Percentiles rank a stretch among this genome's conserved stretches.
Conservation (phyloP, 2,329 filamentous ascomycete genomes). For the Venturia aucupariae region DNA sequence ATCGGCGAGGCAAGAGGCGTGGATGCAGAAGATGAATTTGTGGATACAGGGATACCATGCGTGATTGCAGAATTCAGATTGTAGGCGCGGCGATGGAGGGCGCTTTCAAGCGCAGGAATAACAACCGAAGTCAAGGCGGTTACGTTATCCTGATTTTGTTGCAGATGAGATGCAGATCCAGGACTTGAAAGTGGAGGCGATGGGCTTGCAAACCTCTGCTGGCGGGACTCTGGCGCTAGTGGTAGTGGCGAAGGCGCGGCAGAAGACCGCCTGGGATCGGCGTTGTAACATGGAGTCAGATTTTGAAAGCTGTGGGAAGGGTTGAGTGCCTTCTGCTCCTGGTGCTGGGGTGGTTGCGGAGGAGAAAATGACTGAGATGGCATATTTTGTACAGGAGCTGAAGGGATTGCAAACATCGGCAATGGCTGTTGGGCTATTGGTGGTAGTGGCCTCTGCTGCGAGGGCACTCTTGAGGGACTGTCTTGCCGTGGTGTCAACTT, state of each 20-base stretch:
- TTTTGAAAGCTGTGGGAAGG: not conserved
- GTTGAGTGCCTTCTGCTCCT: not conserved
- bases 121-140: slow-evolving; percentile 88
- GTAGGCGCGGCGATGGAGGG: slow-evolving; percentile 66
- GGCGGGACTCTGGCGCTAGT: not conserved
- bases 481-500: slow-evolving; percentile 9
- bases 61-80: slow-evolving; percentile 48
- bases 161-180: slow-evolving; percentile 9
- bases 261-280: slow-evolving; percentile 7
- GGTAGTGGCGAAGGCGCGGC: slow-evolving; percentile 2
- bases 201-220: not conserved
- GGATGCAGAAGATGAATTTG: slow-evolving; percentile 7
- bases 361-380: not conserved
- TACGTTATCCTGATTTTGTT: slow-evolving; percentile 42
- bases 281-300: not conserved
- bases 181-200: slow-evolving; percentile 15
- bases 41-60: not conserved
- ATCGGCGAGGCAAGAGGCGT: not conserved
- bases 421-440: slow-evolving; percentile 26
- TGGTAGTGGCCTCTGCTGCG: slow-evolving; percentile 16
- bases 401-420: slow-evolving; percentile 19
- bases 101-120: slow-evolving; percentile 83
- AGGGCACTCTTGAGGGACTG: slow-evolving; percentile 7
- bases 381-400: not conserved
- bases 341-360: slow-evolving; percentile 9